Evolutionary conservation across 352 stramenopile species (phyloP), one percentile per base, ranked within the genome.

Genomic region (Phytopythium mirpurense): DNA sequence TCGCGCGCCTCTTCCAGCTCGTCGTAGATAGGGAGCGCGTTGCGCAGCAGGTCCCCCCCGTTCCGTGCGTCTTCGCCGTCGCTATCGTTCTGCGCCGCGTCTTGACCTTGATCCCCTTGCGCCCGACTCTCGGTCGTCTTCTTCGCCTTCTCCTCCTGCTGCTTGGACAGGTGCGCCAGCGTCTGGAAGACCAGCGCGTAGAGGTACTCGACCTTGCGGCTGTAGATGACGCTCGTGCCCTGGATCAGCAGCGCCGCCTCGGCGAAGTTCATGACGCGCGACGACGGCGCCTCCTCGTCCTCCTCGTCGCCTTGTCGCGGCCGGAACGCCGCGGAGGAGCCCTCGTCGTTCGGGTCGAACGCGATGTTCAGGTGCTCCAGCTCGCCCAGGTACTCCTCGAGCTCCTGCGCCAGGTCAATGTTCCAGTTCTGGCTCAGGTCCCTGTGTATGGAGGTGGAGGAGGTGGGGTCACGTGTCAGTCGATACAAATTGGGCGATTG

Each of bases 191-290:
- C 90, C 2, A 98, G 72, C 34, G 83, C 77, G 66, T 98, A 92
- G 3, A 98, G 68, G 59, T 98, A 97, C 68, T 98, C 91, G 35
- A 98, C 92, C 64, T 98, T 98, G 59, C 91, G 86, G 56, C 86
- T 95, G 77, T 98, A 98, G 46, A 97, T 92, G 75, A 96, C 72
- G 18, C 78, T 90, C 44, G 91, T 96, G 49, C 94, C 94, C 50
- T 98, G 91, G 50, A 98, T 89, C 49, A 98, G 74, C 38, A 98
- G 65, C 40, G 94, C 94, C 0, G 94, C 94, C 49, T 96, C 78
- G 4, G 92, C 87, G 77, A 98, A 98, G 63, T 98, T 97, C 57
- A 95, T 88, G 31, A 80, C 60, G 12, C 55, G 57, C 37, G 49
- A 42, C n/a, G n/a, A n/a, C n/a, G n/a, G n/a, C n/a, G 21, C 34